Base-by-base conservation (phyloP, 371 early-diverging fungal species). In the Capillidium rhysosporum region DNA sequence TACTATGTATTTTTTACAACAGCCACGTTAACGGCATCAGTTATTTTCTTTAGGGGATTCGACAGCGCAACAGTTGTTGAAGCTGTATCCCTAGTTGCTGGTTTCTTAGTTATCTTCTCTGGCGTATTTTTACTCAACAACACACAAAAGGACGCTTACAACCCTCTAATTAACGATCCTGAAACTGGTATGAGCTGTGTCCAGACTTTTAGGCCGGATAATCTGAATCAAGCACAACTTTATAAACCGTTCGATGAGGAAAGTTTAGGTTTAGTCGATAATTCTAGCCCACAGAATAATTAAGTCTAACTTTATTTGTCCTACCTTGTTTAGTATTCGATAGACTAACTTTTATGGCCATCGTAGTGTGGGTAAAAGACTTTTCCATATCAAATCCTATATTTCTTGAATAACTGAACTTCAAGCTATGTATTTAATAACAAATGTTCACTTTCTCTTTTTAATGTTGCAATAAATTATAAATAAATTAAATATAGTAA, bases 1-100 rank as follows among this genome's bases (percentile, higher is more conserved):
- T 92, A 92, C 67, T 92, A 88, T 64, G 92, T 92, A 29, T 79
- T 83, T 57, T 92, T 92, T 62, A 92, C 92, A 25, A 82, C 90
- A 23, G 86, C 89, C 7, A 92, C 91, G 1, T 86, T 92, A 47
- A 62, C 78, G 10, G 92, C 91, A 0, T 86, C 86, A 0, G 80
- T 86, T 21, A 79, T 88, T 38, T 65, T 92, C 20, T 89, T 83
- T 70, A 79, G 87, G 59, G 92, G 92, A 16, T 84, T 88, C 61
- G 73, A 80, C 55, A 79, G 80, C 16, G 71, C 81, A 5, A 75
- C 71, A 31, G 69, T 76, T 16, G 78, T 76, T n/a, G 76, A 89
- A 58, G 70, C 89, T 31, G 71, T 82, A 1, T 84, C 86, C 20
- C 67, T 93, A 40, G 77, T 93, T 47, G 76, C 75, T 61, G 92